Evolutionary conservation across 495 filamentous ascomycete species (phyloP).

Genomic region (Penicillium coprophilum): DNA sequence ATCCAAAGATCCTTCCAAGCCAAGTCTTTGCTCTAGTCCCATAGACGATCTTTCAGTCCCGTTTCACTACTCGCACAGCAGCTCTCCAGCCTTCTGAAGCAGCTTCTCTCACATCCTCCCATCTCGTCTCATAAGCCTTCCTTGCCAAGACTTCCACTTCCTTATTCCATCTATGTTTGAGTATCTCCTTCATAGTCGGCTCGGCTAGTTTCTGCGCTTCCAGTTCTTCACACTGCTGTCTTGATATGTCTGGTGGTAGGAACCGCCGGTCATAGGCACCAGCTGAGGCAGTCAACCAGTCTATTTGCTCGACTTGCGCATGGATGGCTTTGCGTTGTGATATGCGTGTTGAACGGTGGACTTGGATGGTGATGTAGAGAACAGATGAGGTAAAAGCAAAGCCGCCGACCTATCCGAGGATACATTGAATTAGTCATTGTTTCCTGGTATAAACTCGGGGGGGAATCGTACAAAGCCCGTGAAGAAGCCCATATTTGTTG

Average conservation of each 20-base stretch:
- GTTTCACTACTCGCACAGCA: slow-evolving; percentile 34
- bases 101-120: slow-evolving; percentile 56
- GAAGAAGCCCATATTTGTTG: slow-evolving; percentile 66
- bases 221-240: slow-evolving; percentile 32
- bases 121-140: slow-evolving; percentile 65
- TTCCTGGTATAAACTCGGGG: not conserved
- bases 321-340: slow-evolving; percentile 70
- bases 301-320: slow-evolving; percentile 63
- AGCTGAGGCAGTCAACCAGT: slow-evolving; percentile 50
- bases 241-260: slow-evolving; percentile 29
- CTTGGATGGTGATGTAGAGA: slow-evolving; percentile 74
- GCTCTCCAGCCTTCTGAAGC: slow-evolving; percentile 36
- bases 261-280: slow-evolving; percentile 46
- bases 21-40: not conserved
- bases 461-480: slow-evolving; percentile 75
- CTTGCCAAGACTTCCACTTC: slow-evolving; percentile 68
- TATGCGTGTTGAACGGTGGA: slow-evolving; percentile 70
- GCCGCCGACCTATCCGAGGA: slow-evolving; percentile 60
- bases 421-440: not conserved
- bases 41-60: slow-evolving; percentile 25
- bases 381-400: slow-evolving; percentile 79
- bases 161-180: slow-evolving; percentile 79
- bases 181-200: slow-evolving; percentile 56
- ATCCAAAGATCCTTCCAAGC: slow-evolving; percentile 3
- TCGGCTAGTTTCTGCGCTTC: slow-evolving; percentile 27